A percentile compares a stretch with the other conserved stretches of the same genome.
phyloP scores from a whole-genome alignment of 441 rosid species.

The Kokia cookei region DNA sequence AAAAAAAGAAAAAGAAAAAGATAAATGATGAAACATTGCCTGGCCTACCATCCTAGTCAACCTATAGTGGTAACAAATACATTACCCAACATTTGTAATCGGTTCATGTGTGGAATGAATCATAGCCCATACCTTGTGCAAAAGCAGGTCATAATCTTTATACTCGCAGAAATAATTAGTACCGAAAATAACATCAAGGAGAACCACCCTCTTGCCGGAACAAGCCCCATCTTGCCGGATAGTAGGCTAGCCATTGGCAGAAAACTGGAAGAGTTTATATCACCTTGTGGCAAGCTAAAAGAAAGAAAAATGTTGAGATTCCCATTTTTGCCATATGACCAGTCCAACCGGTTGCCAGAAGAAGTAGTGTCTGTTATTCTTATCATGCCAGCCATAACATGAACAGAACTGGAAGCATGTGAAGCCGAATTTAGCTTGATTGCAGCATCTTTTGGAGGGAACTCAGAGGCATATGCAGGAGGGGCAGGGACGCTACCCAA shows the following conservation, averaged over 20 bases:
- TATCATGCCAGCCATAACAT: constrained; percentile 86
- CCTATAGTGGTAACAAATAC: constrained; percentile 2
- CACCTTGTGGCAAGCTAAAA: constrained; percentile 33
- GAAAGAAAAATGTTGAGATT: constrained; percentile 54
- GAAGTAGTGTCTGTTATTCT: constrained; percentile 52
- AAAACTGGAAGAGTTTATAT: constrained; percentile 14
- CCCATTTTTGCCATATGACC: constrained; percentile 67
- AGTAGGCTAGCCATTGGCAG: constrained; percentile 12
- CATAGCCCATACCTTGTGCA: constrained; percentile 40
- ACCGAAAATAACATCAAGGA: constrained; percentile 63
- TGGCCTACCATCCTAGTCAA: constrained; percentile 7
- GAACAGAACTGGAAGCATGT: constrained; percentile 75
- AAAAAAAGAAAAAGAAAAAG: background rate
- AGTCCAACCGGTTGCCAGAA: constrained; percentile 38
- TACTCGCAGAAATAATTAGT: constrained; percentile 56
- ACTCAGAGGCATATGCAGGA: constrained; percentile 79
- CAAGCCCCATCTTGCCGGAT: constrained; percentile 39
- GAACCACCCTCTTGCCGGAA: constrained; percentile 44
- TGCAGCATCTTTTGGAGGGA: constrained; percentile 65
- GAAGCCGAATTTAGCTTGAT: constrained; percentile 48
- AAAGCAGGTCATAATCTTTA: constrained; percentile 50
- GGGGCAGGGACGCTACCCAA: constrained; percentile 74
- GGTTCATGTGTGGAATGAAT: background rate
- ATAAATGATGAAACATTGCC: constrained; percentile 1
- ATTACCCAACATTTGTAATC: background rate